Base-by-base conservation (phyloP, 2,329 filamentous ascomycete genomes). In the Dactylellina leptospora region DNA sequence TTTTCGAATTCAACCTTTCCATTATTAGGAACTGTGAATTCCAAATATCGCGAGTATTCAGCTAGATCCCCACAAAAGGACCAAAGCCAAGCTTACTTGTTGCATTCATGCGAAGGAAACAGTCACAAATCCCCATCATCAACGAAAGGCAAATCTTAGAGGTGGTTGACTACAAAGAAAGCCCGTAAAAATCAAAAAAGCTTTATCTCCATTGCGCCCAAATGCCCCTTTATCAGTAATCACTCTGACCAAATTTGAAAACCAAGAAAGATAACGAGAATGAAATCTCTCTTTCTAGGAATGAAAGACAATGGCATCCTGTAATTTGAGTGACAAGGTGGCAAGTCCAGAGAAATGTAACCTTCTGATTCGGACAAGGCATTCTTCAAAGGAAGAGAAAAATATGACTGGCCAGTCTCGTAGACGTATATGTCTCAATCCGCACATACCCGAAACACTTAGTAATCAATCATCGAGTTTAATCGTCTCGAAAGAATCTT, bases 11-110 rank as follows among this genome's bases (percentile, higher is more conserved):
- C 30, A n/a, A 47, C 27, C 11, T 6, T 18, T 22, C 5, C n/a
- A 66, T 42, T 42, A 16, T 58, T 56, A n/a, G 30, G 11, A 27
- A n/a, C n/a, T n/a, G n/a, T n/a, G n/a, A n/a, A 66, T 66, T 66
- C 53, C 60, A 64, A 64, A 64, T 64, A 47, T 58, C 10, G 18
- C 11, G 13, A 42, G 36, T 4, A 51, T 20, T 51, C 20, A 6
- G 20, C 20, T 13, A 6, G 27, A 51, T 11, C 2, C 4, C 27
- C 18, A 25, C 6, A 18, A 30, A 33, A n/a, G 8, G 2, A 53
- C 16, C 5, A n/a, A 55, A 42, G 2, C 5, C 25, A 50, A 42
- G 40, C 10, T 3, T n/a, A 44, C 11, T 16, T 18, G n/a, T 56
- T 51, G 60, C 42, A 23, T 30, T 56, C 22, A 50, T 56, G 60